A percentile compares a stretch with the other conserved stretches of the same genome.
These are phyloP conservation scores for Pythium sukuiense DNA, from an alignment of 352 stramenopile species.

Conservation along the genomic window DNA sequence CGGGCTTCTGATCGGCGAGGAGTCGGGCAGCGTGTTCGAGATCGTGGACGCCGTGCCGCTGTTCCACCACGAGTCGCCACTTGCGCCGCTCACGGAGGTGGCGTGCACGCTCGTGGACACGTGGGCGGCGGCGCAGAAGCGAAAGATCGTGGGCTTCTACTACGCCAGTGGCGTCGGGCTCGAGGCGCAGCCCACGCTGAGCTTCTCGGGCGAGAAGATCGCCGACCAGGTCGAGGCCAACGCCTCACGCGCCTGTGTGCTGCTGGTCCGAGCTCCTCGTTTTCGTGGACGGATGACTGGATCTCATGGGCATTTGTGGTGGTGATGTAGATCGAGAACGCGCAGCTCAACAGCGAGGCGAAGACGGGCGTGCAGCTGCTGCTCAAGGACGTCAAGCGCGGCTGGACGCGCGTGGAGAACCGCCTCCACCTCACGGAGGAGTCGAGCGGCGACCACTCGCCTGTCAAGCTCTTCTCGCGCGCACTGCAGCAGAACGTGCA, in stretches of 20 bases:
- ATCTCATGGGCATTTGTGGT: neutral
- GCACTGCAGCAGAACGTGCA: constrained; percentile 53
- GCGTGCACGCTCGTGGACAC: constrained; percentile 70
- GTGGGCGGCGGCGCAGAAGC: constrained; percentile 41
- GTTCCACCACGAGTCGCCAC: constrained; percentile 75
- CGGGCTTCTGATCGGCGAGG: constrained; percentile 61
- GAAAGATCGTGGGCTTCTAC: constrained; percentile 73
- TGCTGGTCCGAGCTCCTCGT: constrained; percentile 33
- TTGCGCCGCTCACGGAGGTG: constrained; percentile 64
- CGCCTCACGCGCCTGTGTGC: constrained; percentile 65
- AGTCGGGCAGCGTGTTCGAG: constrained; percentile 43
- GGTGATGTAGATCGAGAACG: constrained; percentile 38
- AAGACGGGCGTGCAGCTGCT: constrained; percentile 66
- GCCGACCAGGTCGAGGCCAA: constrained; percentile 69
- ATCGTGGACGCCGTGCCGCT: constrained; percentile 69
- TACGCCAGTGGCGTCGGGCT: constrained; percentile 39
- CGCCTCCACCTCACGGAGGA: constrained; percentile 49
- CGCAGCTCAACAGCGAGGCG: constrained; percentile 52
- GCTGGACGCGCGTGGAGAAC: constrained; percentile 70
- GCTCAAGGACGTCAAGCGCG: constrained; percentile 80
- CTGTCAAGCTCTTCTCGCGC: constrained; percentile 43
- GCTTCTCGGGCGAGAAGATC: constrained; percentile 59
- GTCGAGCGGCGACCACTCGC: constrained; percentile 32
- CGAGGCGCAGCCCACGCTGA: constrained; percentile 39
- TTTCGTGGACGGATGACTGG: neutral